These are phyloP conservation scores for Vaccinium vitisidaea DNA, from an alignment of 148 eudicot genomes.

Conservation along the genomic window DNA sequence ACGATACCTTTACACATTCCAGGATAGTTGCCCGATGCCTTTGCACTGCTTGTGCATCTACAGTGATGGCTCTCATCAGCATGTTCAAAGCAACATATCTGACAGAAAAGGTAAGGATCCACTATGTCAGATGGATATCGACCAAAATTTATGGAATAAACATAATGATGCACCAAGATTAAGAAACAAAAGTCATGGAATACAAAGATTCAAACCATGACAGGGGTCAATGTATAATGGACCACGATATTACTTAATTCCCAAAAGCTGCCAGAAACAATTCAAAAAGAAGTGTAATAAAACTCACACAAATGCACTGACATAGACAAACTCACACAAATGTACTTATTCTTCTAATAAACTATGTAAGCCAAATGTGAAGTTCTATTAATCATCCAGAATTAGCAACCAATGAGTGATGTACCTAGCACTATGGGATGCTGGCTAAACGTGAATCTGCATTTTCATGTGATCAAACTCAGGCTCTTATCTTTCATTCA, in stretches of 20 bases:
- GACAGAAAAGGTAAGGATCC: conserved; percentile 9
- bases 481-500: background rate
- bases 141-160: background rate
- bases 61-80: conserved; percentile 87
- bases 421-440: background rate
- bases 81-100: conserved; percentile 98
- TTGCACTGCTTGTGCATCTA: conserved; percentile 97
- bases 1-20: conserved; percentile 95
- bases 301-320: background rate
- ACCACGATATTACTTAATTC: background rate
- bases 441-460: background rate
- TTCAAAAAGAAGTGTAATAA: no score
- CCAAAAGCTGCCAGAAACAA: conserved; percentile 4
- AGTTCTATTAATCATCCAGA: background rate
- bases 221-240: conserved; percentile 1
- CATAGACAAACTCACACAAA: background rate
- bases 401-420: background rate
- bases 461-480: background rate
- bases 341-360: background rate
- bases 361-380: background rate
- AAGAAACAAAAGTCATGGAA: background rate
- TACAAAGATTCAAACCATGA: background rate
- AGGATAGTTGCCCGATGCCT: conserved; percentile 90
- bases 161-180: background rate
- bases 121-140: background rate